Base-by-base conservation (phyloP, 768 basidiomycete species). In the Candolleomyces efflorescens region DNA sequence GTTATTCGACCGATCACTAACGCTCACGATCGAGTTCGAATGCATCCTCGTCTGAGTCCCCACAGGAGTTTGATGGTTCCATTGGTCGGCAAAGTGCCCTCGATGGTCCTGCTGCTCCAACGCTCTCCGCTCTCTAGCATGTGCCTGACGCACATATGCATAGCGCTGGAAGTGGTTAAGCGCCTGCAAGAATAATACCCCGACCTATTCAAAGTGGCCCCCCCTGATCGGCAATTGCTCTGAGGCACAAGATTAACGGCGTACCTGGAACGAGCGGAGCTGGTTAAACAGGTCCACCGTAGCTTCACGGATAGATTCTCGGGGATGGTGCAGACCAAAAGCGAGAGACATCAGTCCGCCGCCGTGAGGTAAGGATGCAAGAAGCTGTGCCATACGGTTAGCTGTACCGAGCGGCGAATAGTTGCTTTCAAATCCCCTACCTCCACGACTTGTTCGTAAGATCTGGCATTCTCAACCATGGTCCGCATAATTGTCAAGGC, bases 261-360 rank as follows among this genome's bases (percentile, higher is more conserved):
- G 64, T 68, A 96, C 95, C 18, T 91, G 83, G 66, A 87, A 87
- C 23, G 76, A 71, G 48, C 92, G 84, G 38, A 98, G 67, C 60
- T 86, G 84, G 66, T 92, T 87, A 62, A 98, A 86, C 49, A 97
- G 76, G 58, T 93, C 90, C 32, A 98, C 83, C 0, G 92, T 90
- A 15, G 82, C 78, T 27, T 92, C 89, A 22, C 92, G 84, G 36
- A 94, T 82, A 6, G 75, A 64, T 62, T 92, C 84, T 50, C 82
- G 80, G 55, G 92, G 91, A 72, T 98, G 96, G 74, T 98, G 97
- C 5, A 98, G 75, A 10, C 92, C 89, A 68, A 97, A 94, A 36
- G 88, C 87, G 38, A 98, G 76, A 23, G 93, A 89, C 20, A 92
- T 73, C 15, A 98, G 78, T 1, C 97, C 96, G 37, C 92, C 92